A percentile compares a stretch with the other conserved stretches of the same genome.
phyloP scores from a whole-genome alignment of 2,329 filamentous ascomycete species.

The Phaeomoniella chlamydospora region DNA sequence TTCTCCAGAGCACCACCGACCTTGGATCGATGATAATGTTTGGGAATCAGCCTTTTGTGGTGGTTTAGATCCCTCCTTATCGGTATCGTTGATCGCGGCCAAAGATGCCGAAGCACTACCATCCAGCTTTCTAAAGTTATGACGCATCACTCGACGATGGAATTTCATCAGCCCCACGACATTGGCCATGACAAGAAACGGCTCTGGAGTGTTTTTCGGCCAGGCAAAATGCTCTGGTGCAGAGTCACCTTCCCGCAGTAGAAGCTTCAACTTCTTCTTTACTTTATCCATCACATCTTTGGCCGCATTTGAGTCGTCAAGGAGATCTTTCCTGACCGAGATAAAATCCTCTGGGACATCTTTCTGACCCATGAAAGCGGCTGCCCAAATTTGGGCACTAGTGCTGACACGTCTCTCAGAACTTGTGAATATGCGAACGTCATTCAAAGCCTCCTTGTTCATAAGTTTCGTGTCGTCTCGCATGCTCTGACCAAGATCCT shows the following conservation, averaged over 20 bases:
- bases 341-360: constrained; percentile 78
- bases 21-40: constrained; percentile 58
- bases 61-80: constrained; percentile 6
- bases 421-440: constrained; percentile 89
- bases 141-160: constrained; percentile 83
- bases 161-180: constrained; percentile 98
- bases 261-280: constrained; percentile 95
- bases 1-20: constrained; percentile 91
- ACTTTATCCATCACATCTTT: constrained; percentile 99
- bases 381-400: constrained; percentile 87
- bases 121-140: constrained; percentile 76
- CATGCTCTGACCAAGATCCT: constrained; percentile 91
- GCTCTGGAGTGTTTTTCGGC: constrained; percentile 87
- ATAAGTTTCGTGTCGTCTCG: constrained; percentile 84
- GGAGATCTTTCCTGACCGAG: constrained; percentile 77
- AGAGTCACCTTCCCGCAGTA: constrained; percentile 82
- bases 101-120: constrained; percentile 46
- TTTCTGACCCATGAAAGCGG: constrained; percentile 75
- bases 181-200: constrained; percentile 77
- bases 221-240: constrained; percentile 95
- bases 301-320: constrained; percentile 95
- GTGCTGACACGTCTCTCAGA: constrained; percentile 90
- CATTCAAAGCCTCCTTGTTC: constrained; percentile 81
- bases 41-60: constrained; percentile 24
- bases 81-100: constrained; percentile 17